Percentiles rank a stretch among this genome's conserved stretches.
phyloP scores from a whole-genome alignment of 805 yeast species.

The Starmerella sp. region DNA sequence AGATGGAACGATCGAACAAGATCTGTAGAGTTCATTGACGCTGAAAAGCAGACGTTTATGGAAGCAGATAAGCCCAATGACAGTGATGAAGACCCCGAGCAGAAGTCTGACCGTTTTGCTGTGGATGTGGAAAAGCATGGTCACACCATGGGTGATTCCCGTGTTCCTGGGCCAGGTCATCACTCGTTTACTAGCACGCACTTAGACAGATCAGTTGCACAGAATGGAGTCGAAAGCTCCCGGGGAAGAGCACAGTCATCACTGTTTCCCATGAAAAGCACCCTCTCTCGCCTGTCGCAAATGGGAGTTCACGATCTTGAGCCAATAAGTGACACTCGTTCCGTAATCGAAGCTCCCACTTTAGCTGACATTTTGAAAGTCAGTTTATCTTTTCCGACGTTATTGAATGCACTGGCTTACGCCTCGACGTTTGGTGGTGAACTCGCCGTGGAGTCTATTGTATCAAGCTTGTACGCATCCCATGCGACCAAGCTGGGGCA shows the following conservation, averaged over 20 bases:
- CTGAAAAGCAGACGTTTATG: not conserved
- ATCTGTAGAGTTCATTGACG: constrained; percentile 3
- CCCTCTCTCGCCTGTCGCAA: constrained; percentile 2
- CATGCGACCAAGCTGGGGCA: constrained; percentile 11
- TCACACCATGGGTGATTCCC: too few species aligned
- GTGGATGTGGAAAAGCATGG: too few species aligned
- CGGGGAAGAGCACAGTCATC: not conserved
- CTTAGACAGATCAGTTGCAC: not conserved
- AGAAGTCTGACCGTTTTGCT: too few species aligned
- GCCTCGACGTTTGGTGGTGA: constrained; percentile 19
- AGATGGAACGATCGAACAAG: constrained; percentile 28
- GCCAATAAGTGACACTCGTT: constrained; percentile 6
- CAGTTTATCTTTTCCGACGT: constrained; percentile 11
- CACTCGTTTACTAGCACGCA: not conserved
- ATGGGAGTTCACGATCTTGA: constrained; percentile 2
- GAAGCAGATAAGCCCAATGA: not conserved
- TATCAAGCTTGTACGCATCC: constrained; percentile 11
- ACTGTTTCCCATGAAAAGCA: not conserved
- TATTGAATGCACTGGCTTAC: constrained; percentile 14
- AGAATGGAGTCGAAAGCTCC: not conserved
- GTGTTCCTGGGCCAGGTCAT: too few species aligned
- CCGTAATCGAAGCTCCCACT: constrained; percentile 12
- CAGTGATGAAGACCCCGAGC: too few species aligned
- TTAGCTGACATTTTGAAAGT: not conserved
- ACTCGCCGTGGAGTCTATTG: constrained; percentile 16